These are phyloP conservation scores for Magnaporthales sp. DNA, from an alignment of 2,329 filamentous ascomycete genomes.

Conservation along the genomic window DNA sequence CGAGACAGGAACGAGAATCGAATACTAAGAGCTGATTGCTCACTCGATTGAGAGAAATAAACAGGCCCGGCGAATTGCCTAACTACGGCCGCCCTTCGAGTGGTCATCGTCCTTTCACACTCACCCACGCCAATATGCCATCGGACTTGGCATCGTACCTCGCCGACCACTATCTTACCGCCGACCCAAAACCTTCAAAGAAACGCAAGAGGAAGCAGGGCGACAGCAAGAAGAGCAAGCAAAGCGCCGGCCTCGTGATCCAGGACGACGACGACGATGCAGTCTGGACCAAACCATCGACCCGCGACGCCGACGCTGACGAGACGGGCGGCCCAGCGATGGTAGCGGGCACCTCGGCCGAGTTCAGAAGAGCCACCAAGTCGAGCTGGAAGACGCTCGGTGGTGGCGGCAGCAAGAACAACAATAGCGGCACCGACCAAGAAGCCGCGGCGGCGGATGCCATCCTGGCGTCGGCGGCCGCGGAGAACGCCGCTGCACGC, in stretches of 20 bases:
- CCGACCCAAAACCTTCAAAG: constrained; percentile 49
- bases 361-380: constrained; percentile 69
- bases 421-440: constrained; percentile 11
- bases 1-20: not conserved
- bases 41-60: not conserved
- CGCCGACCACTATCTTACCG: constrained; percentile 80
- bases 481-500: constrained; percentile 49
- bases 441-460: constrained; percentile 63
- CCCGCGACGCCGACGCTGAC: constrained; percentile 40
- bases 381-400: constrained; percentile 72
- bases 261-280: constrained; percentile 52
- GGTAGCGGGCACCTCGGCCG: constrained; percentile 42
- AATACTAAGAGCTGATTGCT: not conserved
- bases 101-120: not conserved
- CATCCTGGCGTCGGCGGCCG: constrained; percentile 64
- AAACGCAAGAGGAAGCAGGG: constrained; percentile 55
- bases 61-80: not conserved
- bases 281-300: constrained; percentile 34
- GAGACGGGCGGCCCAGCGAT: constrained; percentile 36
- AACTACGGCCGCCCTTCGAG: not conserved
- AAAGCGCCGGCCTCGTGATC: constrained; percentile 44
- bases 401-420: constrained; percentile 22
- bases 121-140: constrained; percentile 40
- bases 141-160: constrained; percentile 73
- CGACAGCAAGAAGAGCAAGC: constrained; percentile 13